Evolutionary conservation across 2,329 filamentous ascomycete species (phyloP).

Genomic region (Fusarium chlamydosporum): DNA sequence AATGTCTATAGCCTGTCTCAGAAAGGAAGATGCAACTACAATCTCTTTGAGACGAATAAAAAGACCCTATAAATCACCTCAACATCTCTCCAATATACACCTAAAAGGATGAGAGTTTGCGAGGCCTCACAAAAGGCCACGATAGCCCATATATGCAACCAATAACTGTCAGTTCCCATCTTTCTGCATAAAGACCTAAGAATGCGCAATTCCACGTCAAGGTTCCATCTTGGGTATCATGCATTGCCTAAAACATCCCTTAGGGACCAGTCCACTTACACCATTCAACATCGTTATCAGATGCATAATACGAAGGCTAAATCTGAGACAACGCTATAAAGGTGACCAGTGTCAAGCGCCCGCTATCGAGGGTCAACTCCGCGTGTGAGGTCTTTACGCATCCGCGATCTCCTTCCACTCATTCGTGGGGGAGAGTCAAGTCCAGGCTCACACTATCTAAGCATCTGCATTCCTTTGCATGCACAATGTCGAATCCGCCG

Average conservation of each 20-base stretch:
- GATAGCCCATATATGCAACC: background rate
- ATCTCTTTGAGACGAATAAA: too few species aligned
- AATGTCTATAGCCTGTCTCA: too few species aligned
- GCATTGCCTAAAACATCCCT: conserved; percentile 10
- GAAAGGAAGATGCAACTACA: too few species aligned
- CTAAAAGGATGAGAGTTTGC: background rate
- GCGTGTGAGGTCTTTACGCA: conserved; percentile 7
- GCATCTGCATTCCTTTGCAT: conserved; percentile 38
- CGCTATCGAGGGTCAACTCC: conserved; percentile 13
- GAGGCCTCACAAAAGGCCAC: background rate
- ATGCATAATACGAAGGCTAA: conserved; percentile 13
- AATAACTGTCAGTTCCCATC: conserved; percentile 1
- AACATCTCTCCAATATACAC: background rate
- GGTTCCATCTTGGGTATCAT: conserved; percentile 10
- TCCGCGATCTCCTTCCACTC: conserved; percentile 20
- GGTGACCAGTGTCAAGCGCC: conserved; percentile 14
- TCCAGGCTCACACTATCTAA: conserved; percentile 27
- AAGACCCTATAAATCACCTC: background rate
- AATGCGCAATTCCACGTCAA: conserved; percentile 3
- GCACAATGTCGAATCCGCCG: conserved; percentile 41
- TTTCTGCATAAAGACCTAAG: conserved; percentile 18
- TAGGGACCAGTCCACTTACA: conserved; percentile 24
- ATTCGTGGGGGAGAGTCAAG: conserved; percentile 11
- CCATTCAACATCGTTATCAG: conserved; percentile 13
- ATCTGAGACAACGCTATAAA: conserved; percentile 19